These are phyloP conservation scores for Tetracladium maxilliforme DNA, from an alignment of 2,329 filamentous ascomycete species.

Conservation along the genomic window DNA sequence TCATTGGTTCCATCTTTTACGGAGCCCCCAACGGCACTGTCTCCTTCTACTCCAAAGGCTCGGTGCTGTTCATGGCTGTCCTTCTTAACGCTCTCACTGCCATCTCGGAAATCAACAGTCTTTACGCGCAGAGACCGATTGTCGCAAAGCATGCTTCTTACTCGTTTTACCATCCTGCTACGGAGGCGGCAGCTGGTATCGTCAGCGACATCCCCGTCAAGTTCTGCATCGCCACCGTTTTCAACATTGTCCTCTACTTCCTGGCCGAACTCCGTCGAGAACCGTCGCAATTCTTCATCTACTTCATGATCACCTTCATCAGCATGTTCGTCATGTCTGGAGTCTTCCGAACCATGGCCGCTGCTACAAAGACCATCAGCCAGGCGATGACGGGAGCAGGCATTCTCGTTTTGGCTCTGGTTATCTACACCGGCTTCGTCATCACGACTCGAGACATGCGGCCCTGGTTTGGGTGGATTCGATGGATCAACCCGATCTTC, in stretches of 20 bases:
- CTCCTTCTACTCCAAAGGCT: constrained; percentile 46
- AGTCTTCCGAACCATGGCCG: constrained; percentile 68
- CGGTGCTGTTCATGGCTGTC: constrained; percentile 51
- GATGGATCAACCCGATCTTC: constrained; percentile 58
- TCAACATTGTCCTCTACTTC: constrained; percentile 45
- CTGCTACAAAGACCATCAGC: constrained; percentile 52
- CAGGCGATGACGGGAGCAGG: constrained; percentile 45
- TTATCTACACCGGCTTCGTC: constrained; percentile 16
- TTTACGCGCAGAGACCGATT: constrained; percentile 28
- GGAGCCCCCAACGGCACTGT: constrained; percentile 32
- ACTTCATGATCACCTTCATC: constrained; percentile 59
- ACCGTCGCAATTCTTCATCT: constrained; percentile 70
- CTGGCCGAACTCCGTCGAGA: constrained; percentile 40
- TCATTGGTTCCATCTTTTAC: constrained; percentile 47
- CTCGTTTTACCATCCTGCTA: constrained; percentile 30
- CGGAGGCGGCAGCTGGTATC: constrained; percentile 38
- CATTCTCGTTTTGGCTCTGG: constrained; percentile 18
- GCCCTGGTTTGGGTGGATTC: constrained; percentile 68
- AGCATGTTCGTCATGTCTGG: constrained; percentile 68
- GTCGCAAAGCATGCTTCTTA: constrained; percentile 29
- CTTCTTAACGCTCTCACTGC: constrained; percentile 50
- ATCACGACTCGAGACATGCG: constrained; percentile 45
- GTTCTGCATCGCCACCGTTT: constrained; percentile 29
- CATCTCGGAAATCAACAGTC: constrained; percentile 46
- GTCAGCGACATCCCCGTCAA: constrained; percentile 42